Evolutionary conservation across 352 stramenopile species (phyloP), one percentile per base, ranked within the genome.

Genomic region (Globisporangium barbulae): DNA sequence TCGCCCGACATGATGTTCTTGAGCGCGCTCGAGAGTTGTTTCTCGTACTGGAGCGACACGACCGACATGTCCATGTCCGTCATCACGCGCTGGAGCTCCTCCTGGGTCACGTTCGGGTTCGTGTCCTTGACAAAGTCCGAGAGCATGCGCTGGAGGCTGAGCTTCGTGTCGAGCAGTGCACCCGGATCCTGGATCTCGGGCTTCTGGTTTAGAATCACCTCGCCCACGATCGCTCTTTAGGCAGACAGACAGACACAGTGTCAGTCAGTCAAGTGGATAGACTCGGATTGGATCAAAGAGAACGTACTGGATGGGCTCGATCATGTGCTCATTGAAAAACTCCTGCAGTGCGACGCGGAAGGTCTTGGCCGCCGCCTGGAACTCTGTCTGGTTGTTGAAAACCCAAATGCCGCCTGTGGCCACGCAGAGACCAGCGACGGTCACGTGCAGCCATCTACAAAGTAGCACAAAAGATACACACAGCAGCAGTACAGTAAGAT

Each of bases 121-220:
- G 83, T 92, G 61, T 94, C 85, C 44, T 77, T 81, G 0, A 88
- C 77, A 68, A 94, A 90, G 53, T 94, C 86, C 1, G 75, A 69
- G 25, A 94, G 75, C 86, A 94, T 94, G 50, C 86, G 86, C 35
- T 84, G 82, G 30, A 94, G 74, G 69, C 86, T 94, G 57, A 88
- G 67, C 63, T 91, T 93, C 22, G 81, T 91, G 64, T 94, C 86
- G 3, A 85, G 66, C 19, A 94, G 62, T 3, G 86, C 83, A n/a
- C 76, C 76, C 0, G 82, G 76, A 59, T 94, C 86, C 61, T 94
- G 86, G 47, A 94, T 94, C 67, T 88, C 80, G 12, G 80, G 74
- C 67, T 93, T 94, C 58, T 93, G 79, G 69, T 93, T 94, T 49
- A 94, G 57, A n/a, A 94, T 70, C 28, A 94, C 74, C 63, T 94